Conservation (phyloP, 2,329 filamentous ascomycete species). For the Coniosporium tulheliwenetii region DNA sequence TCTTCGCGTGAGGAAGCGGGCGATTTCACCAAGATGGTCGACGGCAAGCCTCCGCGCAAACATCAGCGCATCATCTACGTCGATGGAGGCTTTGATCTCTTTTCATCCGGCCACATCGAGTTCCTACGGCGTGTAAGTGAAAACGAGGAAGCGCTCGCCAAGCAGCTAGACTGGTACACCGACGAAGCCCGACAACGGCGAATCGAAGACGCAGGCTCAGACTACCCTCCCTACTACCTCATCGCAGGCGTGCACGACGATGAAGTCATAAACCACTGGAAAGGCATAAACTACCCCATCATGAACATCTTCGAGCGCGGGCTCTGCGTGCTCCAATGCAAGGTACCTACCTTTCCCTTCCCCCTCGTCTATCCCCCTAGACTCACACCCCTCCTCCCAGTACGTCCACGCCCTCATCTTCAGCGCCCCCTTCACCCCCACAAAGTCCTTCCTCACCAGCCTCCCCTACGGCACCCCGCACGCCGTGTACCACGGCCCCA, state of each 20-base stretch:
- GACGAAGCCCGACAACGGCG: constrained; percentile 48
- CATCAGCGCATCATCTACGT: constrained; percentile 88
- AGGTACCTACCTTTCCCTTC: constrained; percentile 32
- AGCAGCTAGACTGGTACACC: constrained; percentile 57
- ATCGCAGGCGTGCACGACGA: constrained; percentile 91
- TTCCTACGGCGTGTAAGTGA: constrained; percentile 68
- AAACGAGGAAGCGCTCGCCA: constrained; percentile 55
- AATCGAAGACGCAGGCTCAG: constrained; percentile 44
- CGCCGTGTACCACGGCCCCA: constrained; percentile 92
- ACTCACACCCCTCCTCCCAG: constrained; percentile 25
- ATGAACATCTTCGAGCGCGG: constrained; percentile 99
- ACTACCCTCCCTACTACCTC: constrained; percentile 75
- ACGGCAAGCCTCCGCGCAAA: constrained; percentile 52
- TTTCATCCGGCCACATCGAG: constrained; percentile 92
- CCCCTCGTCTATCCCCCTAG: neutral
- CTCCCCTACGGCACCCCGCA: constrained; percentile 56
- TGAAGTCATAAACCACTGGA: constrained; percentile 88
- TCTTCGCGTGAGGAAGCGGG: constrained; percentile 40
- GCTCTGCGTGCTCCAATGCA: constrained; percentile 88
- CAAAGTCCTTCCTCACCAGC: constrained; percentile 57
- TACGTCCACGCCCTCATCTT: constrained; percentile 83
- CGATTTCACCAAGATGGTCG: constrained; percentile 50
- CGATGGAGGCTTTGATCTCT: constrained; percentile 91
- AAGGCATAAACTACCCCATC: constrained; percentile 95
- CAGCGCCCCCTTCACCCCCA: constrained; percentile 76